Percentiles rank a stretch among this genome's conserved stretches.
These are phyloP conservation scores for Bretziella fagacearum DNA, from an alignment of 2,329 filamentous ascomycete genomes.

Conservation along the genomic window DNA sequence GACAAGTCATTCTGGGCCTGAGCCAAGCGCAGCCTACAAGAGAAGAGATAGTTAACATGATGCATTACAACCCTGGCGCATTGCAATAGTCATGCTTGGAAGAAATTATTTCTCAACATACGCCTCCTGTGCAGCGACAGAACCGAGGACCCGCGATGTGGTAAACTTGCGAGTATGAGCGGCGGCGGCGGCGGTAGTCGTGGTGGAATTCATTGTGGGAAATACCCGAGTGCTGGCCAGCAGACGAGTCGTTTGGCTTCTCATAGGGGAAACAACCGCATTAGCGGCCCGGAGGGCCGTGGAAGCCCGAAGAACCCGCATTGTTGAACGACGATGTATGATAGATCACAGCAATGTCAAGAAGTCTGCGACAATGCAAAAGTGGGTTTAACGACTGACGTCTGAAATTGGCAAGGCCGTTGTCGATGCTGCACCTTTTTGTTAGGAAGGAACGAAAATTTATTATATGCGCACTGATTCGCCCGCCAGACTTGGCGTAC, in stretches of 20 bases:
- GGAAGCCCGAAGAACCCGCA: conserved; percentile 14
- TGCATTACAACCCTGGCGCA: not conserved
- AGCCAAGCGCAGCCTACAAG: conserved; percentile 31
- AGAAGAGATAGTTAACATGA: not conserved
- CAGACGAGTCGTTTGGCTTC: conserved; percentile 9
- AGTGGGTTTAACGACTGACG: not conserved
- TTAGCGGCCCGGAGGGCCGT: conserved; percentile 7
- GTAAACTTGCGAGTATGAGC: conserved; percentile 11
- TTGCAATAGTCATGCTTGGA: conserved; percentile 4
- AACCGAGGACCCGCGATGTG: conserved; percentile 12
- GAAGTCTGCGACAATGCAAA: not conserved
- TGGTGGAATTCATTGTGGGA: not conserved
- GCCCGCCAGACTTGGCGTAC: too few species aligned
- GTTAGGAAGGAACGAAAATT: conserved; percentile 5
- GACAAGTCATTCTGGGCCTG: conserved; percentile 31
- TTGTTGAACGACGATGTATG: conserved; percentile 5
- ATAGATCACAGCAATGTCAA: conserved; percentile 2
- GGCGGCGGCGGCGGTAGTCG: not conserved
- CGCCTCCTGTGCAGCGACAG: conserved; percentile 28
- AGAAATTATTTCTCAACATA: too few species aligned
- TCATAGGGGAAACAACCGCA: conserved; percentile 5
- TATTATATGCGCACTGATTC: conserved; percentile 10
- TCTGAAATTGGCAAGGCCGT: not conserved
- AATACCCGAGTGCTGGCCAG: conserved; percentile 7
- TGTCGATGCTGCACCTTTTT: not conserved